Evolutionary conservation across 208 protist species (phyloP).

Genomic region (Crithidia mellificae): DNA sequence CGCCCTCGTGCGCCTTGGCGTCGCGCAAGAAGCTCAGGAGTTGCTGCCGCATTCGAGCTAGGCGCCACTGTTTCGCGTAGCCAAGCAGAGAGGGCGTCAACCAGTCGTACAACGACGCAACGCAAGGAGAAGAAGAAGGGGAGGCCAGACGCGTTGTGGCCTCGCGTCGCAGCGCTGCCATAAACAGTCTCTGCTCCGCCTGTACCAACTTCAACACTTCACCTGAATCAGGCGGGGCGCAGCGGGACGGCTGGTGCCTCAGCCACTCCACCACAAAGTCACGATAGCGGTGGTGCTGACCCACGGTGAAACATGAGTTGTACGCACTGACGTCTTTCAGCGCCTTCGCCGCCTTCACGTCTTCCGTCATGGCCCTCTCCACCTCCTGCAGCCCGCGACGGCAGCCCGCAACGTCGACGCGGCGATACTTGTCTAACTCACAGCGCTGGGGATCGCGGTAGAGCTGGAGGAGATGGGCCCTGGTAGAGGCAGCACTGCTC

Average conservation of each 20-base stretch:
- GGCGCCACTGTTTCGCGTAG: conserved; percentile 44
- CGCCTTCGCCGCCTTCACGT: neutral
- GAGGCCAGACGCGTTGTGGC: conserved; percentile 1
- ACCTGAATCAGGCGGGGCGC: conserved; percentile 44
- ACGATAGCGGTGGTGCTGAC: conserved; percentile 68
- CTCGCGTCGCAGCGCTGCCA: conserved; percentile 45
- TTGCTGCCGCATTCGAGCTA: conserved; percentile 25
- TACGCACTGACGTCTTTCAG: conserved; percentile 30
- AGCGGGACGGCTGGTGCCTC: conserved; percentile 19
- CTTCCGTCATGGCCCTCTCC: conserved; percentile 2
- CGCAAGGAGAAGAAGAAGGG: neutral
- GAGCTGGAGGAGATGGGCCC: conserved; percentile 24
- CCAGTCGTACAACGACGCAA: conserved; percentile 2
- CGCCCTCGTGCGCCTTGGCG: conserved; percentile 16
- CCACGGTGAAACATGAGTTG: conserved; percentile 61
- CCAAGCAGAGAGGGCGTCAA: conserved; percentile 10
- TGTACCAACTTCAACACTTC: conserved; percentile 51
- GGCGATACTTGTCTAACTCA: conserved; percentile 55
- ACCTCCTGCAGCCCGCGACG: conserved; percentile 26
- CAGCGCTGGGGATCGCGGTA: conserved; percentile 43
- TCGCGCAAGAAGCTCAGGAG: conserved; percentile 33
- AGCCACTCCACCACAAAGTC: conserved; percentile 41
- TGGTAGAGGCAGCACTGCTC: conserved; percentile 6
- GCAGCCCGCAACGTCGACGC: conserved; percentile 47
- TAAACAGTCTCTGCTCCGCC: conserved; percentile 52